These are phyloP conservation scores for Perkinsus chesapeaki DNA, from an alignment of 169 alveolate genomes.

Conservation along the genomic window DNA sequence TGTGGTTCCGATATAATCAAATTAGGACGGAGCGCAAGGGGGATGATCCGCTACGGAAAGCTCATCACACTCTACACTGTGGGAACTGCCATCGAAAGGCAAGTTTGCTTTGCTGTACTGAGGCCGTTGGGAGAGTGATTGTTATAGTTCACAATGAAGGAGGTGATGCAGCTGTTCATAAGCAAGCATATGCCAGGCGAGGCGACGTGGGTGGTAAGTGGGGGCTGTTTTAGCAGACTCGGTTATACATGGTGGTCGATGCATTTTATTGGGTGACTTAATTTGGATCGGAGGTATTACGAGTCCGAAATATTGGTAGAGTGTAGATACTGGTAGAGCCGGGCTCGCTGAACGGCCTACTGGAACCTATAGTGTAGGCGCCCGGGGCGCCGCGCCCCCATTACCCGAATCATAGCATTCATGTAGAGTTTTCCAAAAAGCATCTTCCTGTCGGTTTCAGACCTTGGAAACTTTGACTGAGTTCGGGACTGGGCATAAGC, in stretches of 20 bases:
- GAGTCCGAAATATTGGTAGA: no score
- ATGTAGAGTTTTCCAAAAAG: no score
- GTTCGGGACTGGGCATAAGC: not conserved
- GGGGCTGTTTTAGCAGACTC: no score
- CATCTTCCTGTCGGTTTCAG: not conserved
- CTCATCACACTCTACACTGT: not conserved
- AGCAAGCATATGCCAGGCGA: not conserved
- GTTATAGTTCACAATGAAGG: not conserved
- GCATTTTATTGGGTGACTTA: no score
- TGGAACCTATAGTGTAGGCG: no score
- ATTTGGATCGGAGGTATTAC: no score
- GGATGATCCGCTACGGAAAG: not conserved
- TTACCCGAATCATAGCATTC: no score
- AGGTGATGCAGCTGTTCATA: not conserved
- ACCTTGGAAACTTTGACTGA: not conserved
- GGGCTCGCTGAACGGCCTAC: no score
- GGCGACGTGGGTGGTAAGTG: not conserved
- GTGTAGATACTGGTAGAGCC: no score
- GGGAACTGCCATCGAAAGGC: not conserved
- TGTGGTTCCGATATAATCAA: not conserved
- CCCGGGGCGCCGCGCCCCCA: no score
- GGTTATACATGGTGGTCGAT: no score
- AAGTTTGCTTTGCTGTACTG: not conserved
- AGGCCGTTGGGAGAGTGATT: not conserved
- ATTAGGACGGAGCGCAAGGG: not conserved